phyloP scores from a whole-genome alignment of 768 basidiomycete genomes.

The Mycena floridula region DNA sequence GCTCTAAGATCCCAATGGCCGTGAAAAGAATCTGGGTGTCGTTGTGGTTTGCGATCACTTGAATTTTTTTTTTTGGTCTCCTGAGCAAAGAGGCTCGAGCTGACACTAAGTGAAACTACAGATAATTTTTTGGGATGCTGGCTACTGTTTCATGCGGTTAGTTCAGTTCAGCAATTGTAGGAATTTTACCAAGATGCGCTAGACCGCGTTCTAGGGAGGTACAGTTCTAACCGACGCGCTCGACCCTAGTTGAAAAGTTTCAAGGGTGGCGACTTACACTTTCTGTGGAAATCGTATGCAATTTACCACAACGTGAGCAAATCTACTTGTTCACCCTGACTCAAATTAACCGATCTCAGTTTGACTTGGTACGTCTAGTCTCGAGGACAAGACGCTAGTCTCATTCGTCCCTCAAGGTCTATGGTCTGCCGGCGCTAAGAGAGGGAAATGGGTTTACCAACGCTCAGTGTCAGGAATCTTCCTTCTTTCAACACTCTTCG shows the following conservation, averaged over 20 bases:
- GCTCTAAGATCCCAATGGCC: too few species aligned
- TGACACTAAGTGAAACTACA: too few species aligned
- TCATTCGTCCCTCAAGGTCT: slow-evolving; percentile 41
- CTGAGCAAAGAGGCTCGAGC: too few species aligned
- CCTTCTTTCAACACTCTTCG: background rate
- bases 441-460: slow-evolving; percentile 74
- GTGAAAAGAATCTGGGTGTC: background rate
- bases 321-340: slow-evolving; percentile 22
- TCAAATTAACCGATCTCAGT: slow-evolving; percentile 13
- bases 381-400: background rate
- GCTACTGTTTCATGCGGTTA: slow-evolving; percentile 78
- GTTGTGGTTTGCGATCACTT: background rate
- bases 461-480: slow-evolving; percentile 62
- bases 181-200: background rate
- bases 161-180: slow-evolving; percentile 13
- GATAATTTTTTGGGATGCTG: slow-evolving; percentile 71
- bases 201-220: slow-evolving; percentile 80
- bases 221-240: background rate
- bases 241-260: background rate
- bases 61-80: too few species aligned
- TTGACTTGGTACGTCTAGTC: slow-evolving; percentile 33
- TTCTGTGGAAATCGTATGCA: slow-evolving; percentile 85
- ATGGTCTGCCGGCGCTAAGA: slow-evolving; percentile 63
- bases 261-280: slow-evolving; percentile 86
- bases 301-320: slow-evolving; percentile 60